Percentiles rank a stretch among this genome's conserved stretches.
These are phyloP conservation scores for Malus hybrid DNA, from an alignment of 331 rosid species.

Conservation along the genomic window DNA sequence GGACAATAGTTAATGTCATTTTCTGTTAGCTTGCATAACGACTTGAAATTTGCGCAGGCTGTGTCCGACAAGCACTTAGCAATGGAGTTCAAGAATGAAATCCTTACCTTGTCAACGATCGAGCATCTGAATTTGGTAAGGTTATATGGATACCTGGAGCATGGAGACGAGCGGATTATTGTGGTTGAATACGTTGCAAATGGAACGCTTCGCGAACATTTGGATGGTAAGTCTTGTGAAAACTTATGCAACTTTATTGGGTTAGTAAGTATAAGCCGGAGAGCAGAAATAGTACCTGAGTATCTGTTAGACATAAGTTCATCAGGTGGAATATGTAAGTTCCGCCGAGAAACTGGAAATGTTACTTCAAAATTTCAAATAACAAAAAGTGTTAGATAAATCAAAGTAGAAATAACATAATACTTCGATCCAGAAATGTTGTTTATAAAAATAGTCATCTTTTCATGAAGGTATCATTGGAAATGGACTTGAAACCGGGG, in stretches of 20 bases:
- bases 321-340: not conserved
- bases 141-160: slow-evolving; percentile 77
- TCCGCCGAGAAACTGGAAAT: not conserved
- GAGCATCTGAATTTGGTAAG: slow-evolving; percentile 90
- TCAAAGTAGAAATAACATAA: not conserved
- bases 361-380: too few relatives aligned
- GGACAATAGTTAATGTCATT: not conserved
- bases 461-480: slow-evolving; percentile 54
- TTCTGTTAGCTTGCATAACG: slow-evolving; percentile 14
- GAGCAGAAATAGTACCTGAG: too few relatives aligned
- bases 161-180: slow-evolving; percentile 67
- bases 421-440: not conserved
- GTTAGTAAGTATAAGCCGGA: not conserved
- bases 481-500: slow-evolving; percentile 58
- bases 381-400: not conserved
- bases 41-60: slow-evolving; percentile 39
- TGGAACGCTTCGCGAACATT: slow-evolving; percentile 85
- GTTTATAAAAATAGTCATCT: not conserved
- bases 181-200: slow-evolving; percentile 74
- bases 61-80: slow-evolving; percentile 25
- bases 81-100: slow-evolving; percentile 78
- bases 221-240: slow-evolving; percentile 57
- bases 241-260: not conserved
- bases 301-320: not conserved
- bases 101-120: slow-evolving; percentile 65